phyloP scores from a whole-genome alignment of 257 asterid species.

The Forsythia viridissima region DNA sequence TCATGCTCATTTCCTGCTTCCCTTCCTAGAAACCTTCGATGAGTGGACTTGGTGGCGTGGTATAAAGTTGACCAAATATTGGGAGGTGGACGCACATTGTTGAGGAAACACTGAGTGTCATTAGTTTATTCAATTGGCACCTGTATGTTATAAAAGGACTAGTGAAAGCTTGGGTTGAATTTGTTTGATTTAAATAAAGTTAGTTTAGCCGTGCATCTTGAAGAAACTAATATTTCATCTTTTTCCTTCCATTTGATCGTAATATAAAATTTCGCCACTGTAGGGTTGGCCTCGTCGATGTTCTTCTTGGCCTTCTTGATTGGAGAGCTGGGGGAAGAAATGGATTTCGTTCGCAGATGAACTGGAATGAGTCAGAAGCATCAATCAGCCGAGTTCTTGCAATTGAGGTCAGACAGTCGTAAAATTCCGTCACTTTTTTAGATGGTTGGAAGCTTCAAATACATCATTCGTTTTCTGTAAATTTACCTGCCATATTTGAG shows the following conservation, averaged over 20 bases:
- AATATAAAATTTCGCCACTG: slow-evolving; percentile 23
- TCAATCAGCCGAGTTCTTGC: slow-evolving; percentile 94
- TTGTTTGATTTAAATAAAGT: slow-evolving; percentile 11
- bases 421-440: not conserved
- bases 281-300: slow-evolving; percentile 98
- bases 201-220: slow-evolving; percentile 6
- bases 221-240: slow-evolving; percentile 10
- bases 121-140: not conserved
- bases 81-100: not conserved
- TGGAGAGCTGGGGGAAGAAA: slow-evolving; percentile 98
- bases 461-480: not conserved
- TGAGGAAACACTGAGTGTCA: not conserved
- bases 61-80: not conserved
- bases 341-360: slow-evolving; percentile 83
- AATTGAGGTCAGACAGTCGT: slow-evolving; percentile 63
- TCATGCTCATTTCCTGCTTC: not conserved
- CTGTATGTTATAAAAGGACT: not conserved
- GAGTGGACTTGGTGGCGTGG: slow-evolving; percentile 1
- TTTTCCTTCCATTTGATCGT: slow-evolving; percentile 13
- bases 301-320: slow-evolving; percentile 98
- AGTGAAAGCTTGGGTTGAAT: not conserved
- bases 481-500: not conserved
- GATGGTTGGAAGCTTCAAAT: slow-evolving; percentile 1
- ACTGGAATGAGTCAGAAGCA: slow-evolving; percentile 99
- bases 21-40: not conserved